Conservation (phyloP, 345 rosid species). For the Excoecaria cochinchinensis region DNA sequence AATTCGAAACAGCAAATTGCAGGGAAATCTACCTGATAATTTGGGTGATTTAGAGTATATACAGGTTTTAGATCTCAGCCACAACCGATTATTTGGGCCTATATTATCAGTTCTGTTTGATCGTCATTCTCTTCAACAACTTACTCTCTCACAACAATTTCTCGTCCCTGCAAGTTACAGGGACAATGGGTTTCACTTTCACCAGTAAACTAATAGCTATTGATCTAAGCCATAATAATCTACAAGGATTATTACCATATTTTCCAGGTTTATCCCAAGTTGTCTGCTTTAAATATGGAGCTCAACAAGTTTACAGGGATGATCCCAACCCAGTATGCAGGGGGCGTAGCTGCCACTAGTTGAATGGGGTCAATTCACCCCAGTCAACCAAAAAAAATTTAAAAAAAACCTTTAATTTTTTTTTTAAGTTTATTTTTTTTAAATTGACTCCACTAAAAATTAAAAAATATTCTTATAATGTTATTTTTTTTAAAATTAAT, state of each 20-base stretch:
- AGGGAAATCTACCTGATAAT: slow-evolving; percentile 30
- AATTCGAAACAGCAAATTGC: slow-evolving; percentile 33
- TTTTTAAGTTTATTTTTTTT: too few relatives aligned
- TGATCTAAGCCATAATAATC: slow-evolving; percentile 18
- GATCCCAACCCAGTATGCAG: slow-evolving; percentile 26
- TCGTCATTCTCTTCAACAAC: slow-evolving; percentile 44
- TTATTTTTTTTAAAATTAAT: too few relatives aligned
- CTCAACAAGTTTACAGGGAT: slow-evolving; percentile 29
- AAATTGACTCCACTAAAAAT: too few relatives aligned
- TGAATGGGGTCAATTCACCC: too few relatives aligned
- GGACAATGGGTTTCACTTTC: slow-evolving; percentile 24
- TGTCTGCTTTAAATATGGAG: slow-evolving; percentile 26
- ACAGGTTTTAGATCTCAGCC: slow-evolving; percentile 45
- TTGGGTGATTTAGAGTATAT: slow-evolving; percentile 24
- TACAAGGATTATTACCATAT: slow-evolving; percentile 20
- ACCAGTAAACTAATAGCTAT: slow-evolving; percentile 30
- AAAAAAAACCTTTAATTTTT: too few relatives aligned
- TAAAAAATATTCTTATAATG: too few relatives aligned
- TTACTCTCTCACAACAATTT: slow-evolving; percentile 43
- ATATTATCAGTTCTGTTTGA: slow-evolving; percentile 30
- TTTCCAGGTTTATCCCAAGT: slow-evolving; percentile 19
- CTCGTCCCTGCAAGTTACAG: slow-evolving; percentile 27
- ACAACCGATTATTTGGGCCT: slow-evolving; percentile 36
- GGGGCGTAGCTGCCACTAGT: too few relatives aligned
- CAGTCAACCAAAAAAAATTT: too few relatives aligned